Base-by-base conservation (phyloP, 2,329 filamentous ascomycete species). In the Hymenoscyphus albidus region DNA sequence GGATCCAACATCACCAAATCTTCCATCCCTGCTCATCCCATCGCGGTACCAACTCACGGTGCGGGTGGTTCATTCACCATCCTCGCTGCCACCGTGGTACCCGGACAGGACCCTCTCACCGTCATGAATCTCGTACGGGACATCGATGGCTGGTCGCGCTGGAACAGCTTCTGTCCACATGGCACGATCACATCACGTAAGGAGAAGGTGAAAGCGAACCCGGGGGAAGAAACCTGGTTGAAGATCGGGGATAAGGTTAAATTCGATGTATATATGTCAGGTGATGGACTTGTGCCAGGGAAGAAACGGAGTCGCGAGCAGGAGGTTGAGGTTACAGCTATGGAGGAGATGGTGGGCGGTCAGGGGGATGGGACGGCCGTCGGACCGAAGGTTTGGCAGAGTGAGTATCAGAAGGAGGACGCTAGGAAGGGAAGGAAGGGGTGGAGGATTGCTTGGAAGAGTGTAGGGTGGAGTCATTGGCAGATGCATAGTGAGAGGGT, bases 91-190 rank as follows among this genome's bases (percentile, higher is more conserved):
- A 65, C 68, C 5, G 55, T 55, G n/a, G 68, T 73, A 57, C 39
- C 65, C 5, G 61, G 64, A 7, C 32, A 57, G 6, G 14, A 68
- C 10, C 64, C 71, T 0, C 55, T 62, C 3, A 14, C n/a, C 10
- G 62, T 68, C n/a, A 58, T 72, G 14, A 61, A 69, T 31, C 59
- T 68, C 3, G 60, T 73, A 14, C 64, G 68, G n/a, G 64, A 72
- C 60, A 69, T 68, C 1, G 64, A 31, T 4, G 68, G 66, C 5
- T 73, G 72, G 71, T 7, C 42, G 1, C 5, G 60, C 40, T 74
- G 72, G 72, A 80, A 82, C 44, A 85, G 82, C 4, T 88, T 88
- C 72, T 87, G 87, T 73, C 85, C 86, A 51, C 83, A 85, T 77
- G 84, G 84, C 18, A 79, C 80, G 0, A 85, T 86, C 82, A 87